These are phyloP conservation scores for Fraxinus quadrangulata DNA, from an alignment of 257 asterid genomes.

Conservation along the genomic window DNA sequence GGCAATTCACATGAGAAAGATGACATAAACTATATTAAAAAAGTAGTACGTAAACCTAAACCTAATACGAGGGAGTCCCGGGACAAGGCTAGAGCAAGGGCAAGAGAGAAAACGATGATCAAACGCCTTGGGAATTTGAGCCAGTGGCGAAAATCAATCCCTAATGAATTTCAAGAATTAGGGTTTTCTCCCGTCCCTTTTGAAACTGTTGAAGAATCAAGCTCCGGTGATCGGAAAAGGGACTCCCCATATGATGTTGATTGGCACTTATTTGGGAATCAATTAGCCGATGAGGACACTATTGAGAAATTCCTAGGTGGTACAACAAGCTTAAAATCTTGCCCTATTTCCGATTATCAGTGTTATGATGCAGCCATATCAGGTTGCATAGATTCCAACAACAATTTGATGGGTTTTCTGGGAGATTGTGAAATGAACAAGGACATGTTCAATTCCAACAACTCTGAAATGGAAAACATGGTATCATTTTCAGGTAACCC, in stretches of 20 bases:
- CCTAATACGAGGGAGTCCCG: conserved; percentile 36
- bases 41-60: not conserved
- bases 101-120: conserved; percentile 53
- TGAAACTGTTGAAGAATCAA: not conserved
- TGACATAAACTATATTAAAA: conserved; percentile 5
- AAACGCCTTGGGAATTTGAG: conserved; percentile 16
- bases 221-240: not conserved
- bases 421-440: conserved; percentile 48
- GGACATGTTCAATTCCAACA: conserved; percentile 29
- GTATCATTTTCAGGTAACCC: conserved; percentile 47
- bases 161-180: conserved; percentile 28
- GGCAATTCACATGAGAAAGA: not conserved
- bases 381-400: conserved; percentile 26
- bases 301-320: conserved; percentile 46
- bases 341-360: conserved; percentile 31
- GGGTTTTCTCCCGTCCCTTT: conserved; percentile 24
- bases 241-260: not conserved
- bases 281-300: conserved; percentile 26
- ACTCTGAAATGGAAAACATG: conserved; percentile 25
- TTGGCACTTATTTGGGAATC: not conserved
- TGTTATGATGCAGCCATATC: conserved; percentile 18
- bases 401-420: conserved; percentile 37
- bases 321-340: conserved; percentile 23
- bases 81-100: conserved; percentile 62
- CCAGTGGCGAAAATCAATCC: conserved; percentile 31